phyloP scores from a whole-genome alignment of 2,329 filamentous ascomycete species.

The Ceratocystis lukuohia region DNA sequence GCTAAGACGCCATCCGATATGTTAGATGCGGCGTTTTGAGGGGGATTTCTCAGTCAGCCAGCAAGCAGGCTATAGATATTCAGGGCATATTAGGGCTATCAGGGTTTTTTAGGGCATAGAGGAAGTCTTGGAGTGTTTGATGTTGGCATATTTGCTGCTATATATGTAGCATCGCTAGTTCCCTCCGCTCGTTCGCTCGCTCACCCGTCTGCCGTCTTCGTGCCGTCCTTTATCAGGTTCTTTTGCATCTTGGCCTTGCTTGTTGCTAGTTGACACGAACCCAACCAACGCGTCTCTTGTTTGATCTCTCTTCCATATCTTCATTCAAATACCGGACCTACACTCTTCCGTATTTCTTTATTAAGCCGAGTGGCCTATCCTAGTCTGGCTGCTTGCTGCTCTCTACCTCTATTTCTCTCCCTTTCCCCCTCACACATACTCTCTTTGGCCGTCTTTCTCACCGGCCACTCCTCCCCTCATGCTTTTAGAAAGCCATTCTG shows the following conservation, averaged over 20 bases:
- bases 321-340: too few species aligned
- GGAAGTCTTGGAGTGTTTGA: not conserved
- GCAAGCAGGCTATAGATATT: not conserved
- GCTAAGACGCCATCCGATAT: constrained; percentile 3
- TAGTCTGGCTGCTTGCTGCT: not conserved
- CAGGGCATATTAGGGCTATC: not conserved
- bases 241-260: not conserved
- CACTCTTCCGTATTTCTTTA: not conserved
- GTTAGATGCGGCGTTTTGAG: constrained; percentile 1
- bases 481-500: constrained; percentile 4
- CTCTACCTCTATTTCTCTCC: not conserved
- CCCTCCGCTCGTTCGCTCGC: not conserved
- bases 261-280: not conserved
- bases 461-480: not conserved
- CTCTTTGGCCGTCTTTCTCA: not conserved
- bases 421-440: not conserved
- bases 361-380: not conserved
- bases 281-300: not conserved
- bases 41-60: not conserved
- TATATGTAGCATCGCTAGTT: not conserved
- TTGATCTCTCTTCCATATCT: not conserved
- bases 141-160: not conserved
- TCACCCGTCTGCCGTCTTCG: not conserved
- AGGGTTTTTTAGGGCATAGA: not conserved
- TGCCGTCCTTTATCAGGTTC: not conserved